Percentiles rank a stretch among this genome's conserved stretches.
phyloP scores from a whole-genome alignment of 192 early-diverging fungal species.

The Spinellus fusiger region DNA sequence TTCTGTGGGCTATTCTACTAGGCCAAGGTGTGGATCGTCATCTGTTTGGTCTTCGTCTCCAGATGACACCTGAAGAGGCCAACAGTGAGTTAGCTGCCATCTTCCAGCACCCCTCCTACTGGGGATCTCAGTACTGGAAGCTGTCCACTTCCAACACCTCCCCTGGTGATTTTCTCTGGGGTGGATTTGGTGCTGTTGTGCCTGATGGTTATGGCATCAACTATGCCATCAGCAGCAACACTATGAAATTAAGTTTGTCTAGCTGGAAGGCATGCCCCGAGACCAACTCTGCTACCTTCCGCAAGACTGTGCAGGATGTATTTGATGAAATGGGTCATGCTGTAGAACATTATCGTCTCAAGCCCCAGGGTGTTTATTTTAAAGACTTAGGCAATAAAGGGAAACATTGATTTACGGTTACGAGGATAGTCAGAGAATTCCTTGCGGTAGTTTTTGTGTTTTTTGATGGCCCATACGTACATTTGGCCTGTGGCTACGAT shows the following conservation, averaged over 20 bases:
- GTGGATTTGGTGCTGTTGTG: slow-evolving; percentile 83
- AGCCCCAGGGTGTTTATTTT: background rate
- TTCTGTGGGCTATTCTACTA: background rate
- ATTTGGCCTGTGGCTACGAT: slow-evolving; percentile 76
- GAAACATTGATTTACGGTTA: slow-evolving; percentile 74
- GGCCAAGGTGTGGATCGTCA: slow-evolving; percentile 89
- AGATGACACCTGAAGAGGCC: slow-evolving; percentile 60
- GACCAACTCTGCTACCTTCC: slow-evolving; percentile 49
- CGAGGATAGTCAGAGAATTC: slow-evolving; percentile 92
- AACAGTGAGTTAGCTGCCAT: slow-evolving; percentile 49
- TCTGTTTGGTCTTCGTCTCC: slow-evolving; percentile 73
- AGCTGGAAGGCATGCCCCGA: slow-evolving; percentile 40
- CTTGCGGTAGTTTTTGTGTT: slow-evolving; percentile 83
- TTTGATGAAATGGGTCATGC: slow-evolving; percentile 54
- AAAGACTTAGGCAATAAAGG: slow-evolving; percentile 50
- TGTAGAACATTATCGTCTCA: slow-evolving; percentile 8
- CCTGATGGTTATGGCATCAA: slow-evolving; percentile 85
- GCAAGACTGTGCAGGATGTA: slow-evolving; percentile 50
- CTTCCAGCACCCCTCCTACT: slow-evolving; percentile 79
- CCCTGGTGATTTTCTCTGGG: slow-evolving; percentile 61
- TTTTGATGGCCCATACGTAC: slow-evolving; percentile 95
- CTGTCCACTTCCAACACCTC: slow-evolving; percentile 82
- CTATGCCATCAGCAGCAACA: slow-evolving; percentile 63
- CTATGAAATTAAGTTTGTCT: slow-evolving; percentile 69
- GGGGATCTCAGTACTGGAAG: slow-evolving; percentile 69